Evolutionary conservation across 2,329 filamentous ascomycete species (phyloP), one percentile per base, ranked within the genome.

Genomic region (Metarhizium sp.): DNA sequence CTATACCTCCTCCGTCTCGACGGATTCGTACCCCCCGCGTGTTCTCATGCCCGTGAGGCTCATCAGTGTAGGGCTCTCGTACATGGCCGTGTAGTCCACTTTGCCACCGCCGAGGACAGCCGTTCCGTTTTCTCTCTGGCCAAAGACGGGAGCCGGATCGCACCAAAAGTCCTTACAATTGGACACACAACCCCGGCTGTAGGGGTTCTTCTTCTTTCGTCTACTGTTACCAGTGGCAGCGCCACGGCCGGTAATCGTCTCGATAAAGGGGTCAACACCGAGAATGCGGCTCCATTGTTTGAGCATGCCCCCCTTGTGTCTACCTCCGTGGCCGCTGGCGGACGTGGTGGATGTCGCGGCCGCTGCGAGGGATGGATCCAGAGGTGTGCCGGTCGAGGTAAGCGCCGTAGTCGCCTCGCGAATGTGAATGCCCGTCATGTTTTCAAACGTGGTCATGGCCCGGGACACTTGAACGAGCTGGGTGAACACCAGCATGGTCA

Each of bases 151-250:
- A 2, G 88, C 86, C 2, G 89, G 84, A 67, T 97, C 94, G 64
- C 88, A 92, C 90, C 92, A 97, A 69, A 99, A 99, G 71, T 99
- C 95, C 61, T 83, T 87, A 72, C 94, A 99, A 67, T 99, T 99
- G 57, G 85, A 81, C n/a, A 95, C 63, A 43, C 90, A 78, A 7
- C 94, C 94, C 36, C 85, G 79, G 56, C 85, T 92, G 70, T 92
- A 99, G 0, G 92, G 92, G 68, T 97, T 99, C 61, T 78, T 78
- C 67, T 80, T 80, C 59, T 78, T 72, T 62, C 75, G 78, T 72
- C 76, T 75, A 67, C 78, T 74, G 69, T 75, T 71, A 29, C 73
- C 71, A 2, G 77, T 76, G 6, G 86, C 85, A 0, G 88, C 89
- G 53, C 88, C 84, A 46, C 90, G 80, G 2, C 92, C 92, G 0